Conservation (phyloP, 768 basidiomycete species). For the Trametes cubensis region DNA sequence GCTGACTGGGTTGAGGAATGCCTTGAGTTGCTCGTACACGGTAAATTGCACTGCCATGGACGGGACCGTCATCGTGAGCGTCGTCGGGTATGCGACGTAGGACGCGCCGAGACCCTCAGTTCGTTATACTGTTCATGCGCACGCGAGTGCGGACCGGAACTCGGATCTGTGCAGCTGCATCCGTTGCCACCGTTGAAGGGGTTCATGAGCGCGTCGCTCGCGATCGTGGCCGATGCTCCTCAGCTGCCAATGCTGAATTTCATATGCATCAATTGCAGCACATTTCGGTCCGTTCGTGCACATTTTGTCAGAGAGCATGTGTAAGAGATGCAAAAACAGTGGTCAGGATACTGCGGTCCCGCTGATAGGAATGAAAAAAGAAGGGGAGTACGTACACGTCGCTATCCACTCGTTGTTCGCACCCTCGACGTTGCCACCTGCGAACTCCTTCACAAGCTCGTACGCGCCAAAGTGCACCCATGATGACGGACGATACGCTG, state of each 20-base stretch:
- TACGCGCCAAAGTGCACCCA: conserved; percentile 96
- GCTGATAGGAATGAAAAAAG: too few species aligned
- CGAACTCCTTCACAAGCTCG: conserved; percentile 91
- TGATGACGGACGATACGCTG: conserved; percentile 92
- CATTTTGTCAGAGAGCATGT: not conserved
- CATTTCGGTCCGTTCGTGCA: not conserved
- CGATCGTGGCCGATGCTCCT: conserved; percentile 94
- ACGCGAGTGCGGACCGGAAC: conserved; percentile 85
- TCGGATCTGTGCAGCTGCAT: conserved; percentile 97
- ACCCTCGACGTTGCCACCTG: conserved; percentile 75
- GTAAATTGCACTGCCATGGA: conserved; percentile 99
- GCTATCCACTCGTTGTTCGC: conserved; percentile 81
- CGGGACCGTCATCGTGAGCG: conserved; percentile 93
- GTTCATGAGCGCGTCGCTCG: conserved; percentile 98
- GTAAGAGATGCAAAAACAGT: not conserved
- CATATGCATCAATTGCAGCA: not conserved
- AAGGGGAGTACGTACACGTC: conserved; percentile 85
- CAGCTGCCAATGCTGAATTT: conserved; percentile 73
- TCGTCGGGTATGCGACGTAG: conserved; percentile 98
- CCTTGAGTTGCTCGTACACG: conserved; percentile 92
- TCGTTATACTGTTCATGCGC: conserved; percentile 81
- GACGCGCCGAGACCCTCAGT: conserved; percentile 89
- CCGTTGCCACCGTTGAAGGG: conserved; percentile 98
- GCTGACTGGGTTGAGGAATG: conserved; percentile 78
- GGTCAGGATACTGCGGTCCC: not conserved